A percentile compares a stretch with the other conserved stretches of the same genome.
Evolutionary conservation across 257 asterid genomes (phyloP).

Genomic region (Forsythia suspensa): DNA sequence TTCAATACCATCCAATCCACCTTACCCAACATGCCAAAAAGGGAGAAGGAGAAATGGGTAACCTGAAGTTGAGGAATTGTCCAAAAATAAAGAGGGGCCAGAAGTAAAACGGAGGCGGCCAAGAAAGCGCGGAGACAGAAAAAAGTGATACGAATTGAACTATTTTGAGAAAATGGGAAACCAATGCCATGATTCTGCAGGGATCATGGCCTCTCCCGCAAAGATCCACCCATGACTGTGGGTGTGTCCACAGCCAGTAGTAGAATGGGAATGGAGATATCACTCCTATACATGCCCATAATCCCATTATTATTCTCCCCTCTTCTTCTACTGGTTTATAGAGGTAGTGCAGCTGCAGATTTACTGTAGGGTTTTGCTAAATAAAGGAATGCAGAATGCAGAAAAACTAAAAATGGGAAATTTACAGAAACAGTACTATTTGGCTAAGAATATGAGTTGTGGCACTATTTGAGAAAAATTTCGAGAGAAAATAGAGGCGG

Average conservation of each 20-base stretch:
- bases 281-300: conserved; percentile 65
- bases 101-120: conserved; percentile 93
- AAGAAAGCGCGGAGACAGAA: conserved; percentile 69
- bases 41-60: conserved; percentile 4
- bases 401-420: too few species aligned
- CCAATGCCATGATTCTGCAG: conserved; percentile 68
- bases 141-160: conserved; percentile 64
- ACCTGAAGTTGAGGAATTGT: conserved; percentile 95
- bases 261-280: conserved; percentile 88
- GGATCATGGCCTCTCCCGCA: conserved; percentile 81
- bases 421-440: too few species aligned
- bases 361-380: too few species aligned
- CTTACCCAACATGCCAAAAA: background rate
- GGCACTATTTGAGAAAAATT: too few species aligned
- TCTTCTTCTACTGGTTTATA: conserved; percentile 5
- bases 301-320: conserved; percentile 55
- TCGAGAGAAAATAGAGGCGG: too few species aligned
- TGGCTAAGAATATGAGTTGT: too few species aligned
- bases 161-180: conserved; percentile 68
- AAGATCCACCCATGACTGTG: conserved; percentile 76
- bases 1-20: background rate
- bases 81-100: conserved; percentile 82
- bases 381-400: too few species aligned
- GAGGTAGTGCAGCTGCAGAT: too few species aligned
- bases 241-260: conserved; percentile 82